Base-by-base conservation (phyloP, 2,329 filamentous ascomycete genomes). In the Fusarium sp. region DNA sequence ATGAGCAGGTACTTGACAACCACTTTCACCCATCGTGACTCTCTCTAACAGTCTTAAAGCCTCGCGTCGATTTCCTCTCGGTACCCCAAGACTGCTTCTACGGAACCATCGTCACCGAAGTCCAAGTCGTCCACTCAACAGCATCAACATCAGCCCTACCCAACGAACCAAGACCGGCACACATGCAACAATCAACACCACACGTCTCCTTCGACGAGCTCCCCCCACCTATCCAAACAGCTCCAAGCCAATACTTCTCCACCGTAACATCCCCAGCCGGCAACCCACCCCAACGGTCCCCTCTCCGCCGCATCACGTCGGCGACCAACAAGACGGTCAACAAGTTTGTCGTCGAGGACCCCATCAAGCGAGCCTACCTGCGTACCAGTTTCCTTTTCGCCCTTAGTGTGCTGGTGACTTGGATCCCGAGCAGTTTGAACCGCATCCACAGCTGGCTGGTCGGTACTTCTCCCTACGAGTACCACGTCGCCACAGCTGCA, bases 361-460 rank as follows among this genome's bases (percentile, higher is more conserved):
- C 86, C 1, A 81, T 89, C 69, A 89, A 89, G 79, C 79, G 87
- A 4, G 86, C 86, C 9, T 89, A 89, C 72, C 80, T 89, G 44
- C 83, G 86, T 13, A 89, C 87, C 7, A 88, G 85, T 25, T 87
- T 88, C 73, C 83, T 89, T 10, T 89, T 89, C 71, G 85, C 86
- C 50, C 81, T 89, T 62, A 87, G 85, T 51, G 86, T 89, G 25
- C 79, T 89, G 33, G 85, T 88, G 42, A 89, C 87, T 3, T 89
- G 87, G 86, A 88, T 86, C 4, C 87, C 87, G 6, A 91, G 89
- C 70, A 91, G 89, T 63, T 84, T 92, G 75, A 95, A 95, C 78
- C 85, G 91, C 29, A 86, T 93, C 27, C 90, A 93, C 78, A 86
- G 88, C 67, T 84, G 93, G 68, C 79, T 88, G 7, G 79, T 86